Evolutionary conservation across 345 rosid species (phyloP).

Genomic region (Conringia planisiliqua): DNA sequence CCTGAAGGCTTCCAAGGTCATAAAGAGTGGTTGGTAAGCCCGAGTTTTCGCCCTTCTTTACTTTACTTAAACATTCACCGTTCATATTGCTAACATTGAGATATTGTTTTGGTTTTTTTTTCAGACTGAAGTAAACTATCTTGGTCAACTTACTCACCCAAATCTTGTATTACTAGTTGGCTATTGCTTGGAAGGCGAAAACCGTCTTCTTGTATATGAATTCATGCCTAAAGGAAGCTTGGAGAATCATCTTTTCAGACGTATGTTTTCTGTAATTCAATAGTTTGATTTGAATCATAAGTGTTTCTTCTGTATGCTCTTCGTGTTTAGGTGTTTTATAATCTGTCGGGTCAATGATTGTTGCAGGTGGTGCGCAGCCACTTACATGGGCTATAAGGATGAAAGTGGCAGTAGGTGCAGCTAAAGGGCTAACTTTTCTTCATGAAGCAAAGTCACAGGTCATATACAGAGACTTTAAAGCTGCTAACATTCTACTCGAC

Average conservation of each 20-base stretch:
- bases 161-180: slow-evolving; percentile 90
- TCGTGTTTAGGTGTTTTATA: not conserved
- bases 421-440: slow-evolving; percentile 86
- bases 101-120: slow-evolving; percentile 3
- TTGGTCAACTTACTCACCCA: slow-evolving; percentile 87
- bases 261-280: slow-evolving; percentile 9
- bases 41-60: slow-evolving; percentile 30
- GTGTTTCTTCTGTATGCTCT: not conserved
- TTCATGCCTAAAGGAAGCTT: slow-evolving; percentile 97
- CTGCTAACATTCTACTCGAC: slow-evolving; percentile 90
- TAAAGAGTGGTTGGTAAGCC: slow-evolving; percentile 97
- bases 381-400: slow-evolving; percentile 91
- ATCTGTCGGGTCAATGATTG: not conserved
- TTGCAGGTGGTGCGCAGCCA: slow-evolving; percentile 84
- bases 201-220: slow-evolving; percentile 84
- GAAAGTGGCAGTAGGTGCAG: slow-evolving; percentile 95
- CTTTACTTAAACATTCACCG: not conserved
- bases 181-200: slow-evolving; percentile 75
- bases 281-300: not conserved
- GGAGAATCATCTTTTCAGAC: slow-evolving; percentile 71
- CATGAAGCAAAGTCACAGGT: slow-evolving; percentile 95
- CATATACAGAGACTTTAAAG: slow-evolving; percentile 94
- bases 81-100: not conserved
- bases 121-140: slow-evolving; percentile 95
- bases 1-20: slow-evolving; percentile 99